Base-by-base conservation (phyloP, 306 rosid species). In the Ochetophila trinervis region DNA sequence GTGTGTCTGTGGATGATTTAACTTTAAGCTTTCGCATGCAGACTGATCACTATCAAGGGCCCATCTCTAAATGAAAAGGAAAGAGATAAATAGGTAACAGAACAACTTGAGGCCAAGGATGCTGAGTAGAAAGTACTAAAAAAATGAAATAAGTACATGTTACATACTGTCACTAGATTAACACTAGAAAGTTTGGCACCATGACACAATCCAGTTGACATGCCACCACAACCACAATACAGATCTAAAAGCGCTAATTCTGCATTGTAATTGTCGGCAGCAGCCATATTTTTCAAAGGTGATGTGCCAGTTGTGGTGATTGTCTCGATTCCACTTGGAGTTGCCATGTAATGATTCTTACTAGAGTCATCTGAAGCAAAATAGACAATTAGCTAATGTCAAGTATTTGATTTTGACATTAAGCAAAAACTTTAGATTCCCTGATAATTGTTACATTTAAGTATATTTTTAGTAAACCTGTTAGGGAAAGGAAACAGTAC, bases 171-270 rank as follows among this genome's bases (percentile, higher is more conserved):
- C 65, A 83, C 79, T 74, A 92, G 89, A 72, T 78, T 76, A 66
- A 89, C 87, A n/a, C 81, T 65, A 65, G 96, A 77, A 74, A 77
- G 60, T 82, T 84, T 89, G 76, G 93, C 88, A 67, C 98, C 98
- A 40, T 85, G 80, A 78, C 92, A 81, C 80, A 92, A 74, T 63
- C 98, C 98, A 78, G 96, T 89, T 57, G 98, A 92, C 98, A 92
- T 92, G 72, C 93, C 96, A 78, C 98, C 98, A 73, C 98, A 92
- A 63, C 98, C 98, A 60, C 96, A 75, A 73, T 75, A 92, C 32
- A 92, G 83, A 81, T 92, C 98, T 54, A 92, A 78, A 52, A 92
- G 72, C 51, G 76, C 66, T 70, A 89, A 66, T 62, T 87, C 82
- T 36, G 74, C 74, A 67, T 71, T 73, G 64, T 32, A 15, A 37